Conservation (phyloP, 805 yeast genomes). For the Candida easanensis region DNA sequence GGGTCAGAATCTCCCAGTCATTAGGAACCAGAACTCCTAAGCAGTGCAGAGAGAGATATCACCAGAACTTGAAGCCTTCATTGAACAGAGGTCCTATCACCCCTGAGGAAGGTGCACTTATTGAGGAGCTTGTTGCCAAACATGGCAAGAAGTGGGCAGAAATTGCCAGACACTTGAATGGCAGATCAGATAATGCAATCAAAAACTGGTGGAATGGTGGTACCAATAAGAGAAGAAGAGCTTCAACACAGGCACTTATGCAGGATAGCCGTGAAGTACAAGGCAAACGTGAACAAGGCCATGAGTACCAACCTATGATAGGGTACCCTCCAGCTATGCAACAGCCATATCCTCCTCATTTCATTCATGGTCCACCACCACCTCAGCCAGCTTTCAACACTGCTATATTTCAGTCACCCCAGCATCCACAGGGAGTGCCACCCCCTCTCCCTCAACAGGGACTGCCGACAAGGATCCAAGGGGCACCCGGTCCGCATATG, state of each 20-base stretch:
- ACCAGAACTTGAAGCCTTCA: constrained; percentile 85
- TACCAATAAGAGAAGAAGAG: constrained; percentile 74
- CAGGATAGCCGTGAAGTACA: constrained; percentile 13
- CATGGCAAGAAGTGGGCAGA: constrained; percentile 95
- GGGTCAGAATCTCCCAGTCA: constrained; percentile 81
- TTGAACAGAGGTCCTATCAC: constrained; percentile 81
- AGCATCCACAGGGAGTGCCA: constrained; percentile 13
- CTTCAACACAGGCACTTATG: constrained; percentile 30
- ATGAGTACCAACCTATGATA: constrained; percentile 1
- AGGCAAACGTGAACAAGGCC: constrained; percentile 1
- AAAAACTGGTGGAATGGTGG: constrained; percentile 98
- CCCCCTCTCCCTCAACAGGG: neutral
- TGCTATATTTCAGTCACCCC: constrained; percentile 17
- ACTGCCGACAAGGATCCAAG: constrained; percentile 9
- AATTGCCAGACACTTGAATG: constrained; percentile 82
- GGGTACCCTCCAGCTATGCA: constrained; percentile 5
- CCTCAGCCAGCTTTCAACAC: constrained; percentile 20
- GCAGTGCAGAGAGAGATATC: constrained; percentile 89
- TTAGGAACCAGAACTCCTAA: constrained; percentile 81
- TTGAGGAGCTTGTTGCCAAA: constrained; percentile 72
- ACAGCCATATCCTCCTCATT: constrained; percentile 8
- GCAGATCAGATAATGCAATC: constrained; percentile 86
- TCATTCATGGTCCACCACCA: neutral
- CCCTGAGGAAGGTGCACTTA: constrained; percentile 76
- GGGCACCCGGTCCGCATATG: constrained; percentile 5